Evolutionary conservation across 768 basidiomycete genomes (phyloP).

Genomic region (Tylopilus felleus): DNA sequence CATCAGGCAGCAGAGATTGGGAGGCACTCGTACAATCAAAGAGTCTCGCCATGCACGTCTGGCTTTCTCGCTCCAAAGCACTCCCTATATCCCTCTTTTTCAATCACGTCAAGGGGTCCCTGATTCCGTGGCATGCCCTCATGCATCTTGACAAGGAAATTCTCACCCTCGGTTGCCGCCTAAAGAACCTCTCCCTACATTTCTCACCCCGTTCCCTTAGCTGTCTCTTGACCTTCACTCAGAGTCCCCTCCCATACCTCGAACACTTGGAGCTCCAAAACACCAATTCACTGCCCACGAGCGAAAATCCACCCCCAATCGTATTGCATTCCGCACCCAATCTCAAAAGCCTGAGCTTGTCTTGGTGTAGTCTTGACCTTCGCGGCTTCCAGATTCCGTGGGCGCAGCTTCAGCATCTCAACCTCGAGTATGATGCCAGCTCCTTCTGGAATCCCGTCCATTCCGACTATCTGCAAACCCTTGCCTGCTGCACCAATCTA

Average conservation of each 20-base stretch:
- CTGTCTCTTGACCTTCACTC: slow-evolving; percentile 28
- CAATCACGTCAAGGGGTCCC: slow-evolving; percentile 21
- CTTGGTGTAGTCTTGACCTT: slow-evolving; percentile 30
- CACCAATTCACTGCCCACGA: slow-evolving; percentile 23
- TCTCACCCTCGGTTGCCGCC: slow-evolving; percentile 20
- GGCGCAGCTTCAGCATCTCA: slow-evolving; percentile 26
- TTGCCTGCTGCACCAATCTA: slow-evolving; percentile 27
- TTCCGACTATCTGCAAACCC: slow-evolving; percentile 25
- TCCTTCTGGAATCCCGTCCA: slow-evolving; percentile 29
- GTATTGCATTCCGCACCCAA: slow-evolving; percentile 24
- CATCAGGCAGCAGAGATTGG: slow-evolving; percentile 20
- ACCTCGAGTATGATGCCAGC: slow-evolving; percentile 28
- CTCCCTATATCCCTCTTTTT: slow-evolving; percentile 28
- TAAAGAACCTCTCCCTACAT: slow-evolving; percentile 19
- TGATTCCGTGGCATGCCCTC: slow-evolving; percentile 26
- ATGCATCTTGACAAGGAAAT: slow-evolving; percentile 30
- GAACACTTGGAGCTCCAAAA: slow-evolving; percentile 27
- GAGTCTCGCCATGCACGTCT: slow-evolving; percentile 26
- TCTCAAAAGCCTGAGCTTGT: slow-evolving; percentile 27
- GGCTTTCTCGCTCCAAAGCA: slow-evolving; percentile 29
- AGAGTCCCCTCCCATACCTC: slow-evolving; percentile 22
- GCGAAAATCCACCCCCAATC: slow-evolving; percentile 25
- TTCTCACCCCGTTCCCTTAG: slow-evolving; percentile 26
- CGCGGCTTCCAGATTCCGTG: slow-evolving; percentile 26
- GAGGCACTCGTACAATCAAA: slow-evolving; percentile 26